Evolutionary conservation across 2,329 filamentous ascomycete species (phyloP), one percentile per base, ranked within the genome.

Genomic region (Colletotrichum kahawae): DNA sequence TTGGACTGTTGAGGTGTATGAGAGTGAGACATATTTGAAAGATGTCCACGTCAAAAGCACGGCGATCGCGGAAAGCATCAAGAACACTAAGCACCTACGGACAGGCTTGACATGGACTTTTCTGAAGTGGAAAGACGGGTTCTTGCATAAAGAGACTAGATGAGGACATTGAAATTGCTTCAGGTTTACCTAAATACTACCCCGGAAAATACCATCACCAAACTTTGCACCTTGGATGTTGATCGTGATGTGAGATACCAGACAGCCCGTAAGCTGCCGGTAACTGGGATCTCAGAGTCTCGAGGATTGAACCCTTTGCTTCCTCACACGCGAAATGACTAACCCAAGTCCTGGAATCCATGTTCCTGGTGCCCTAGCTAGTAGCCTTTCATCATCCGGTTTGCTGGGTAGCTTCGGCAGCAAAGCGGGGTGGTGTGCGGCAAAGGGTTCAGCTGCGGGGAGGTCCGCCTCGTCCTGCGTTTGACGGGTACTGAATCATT

Each of bases 401-500:
- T 33, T 29, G 27, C 10, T 60, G 27, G 31, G 29, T 33, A n/a
- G 4, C 57, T 21, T 33, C 29, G 57, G 57, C 29, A 33, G 12
- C n/a, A 33, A 33, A 33, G 57, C 57, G 57, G 57, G 57, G 57
- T n/a, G 57, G 1, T 29, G 27, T 33, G 43, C 43, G 43, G 43
- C 12, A 21, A 21, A 51, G 43, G 10, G n/a, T 24, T 24, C 24
- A 27, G 14, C 14, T 57, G 54, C 24, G 54, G 33, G 34, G 60
- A 2, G n/a, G n/a, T 4, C n/a, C 34, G 4, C n/a, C 31, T 43
- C 33, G 18, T 21, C 13, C 24, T 63, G 59, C 33, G 27, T 27
- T 16, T 16, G 14, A 56, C 68, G 59, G 68, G 59, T 56, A 74
- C 70, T 76, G 74, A 76, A 70, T 76, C 74, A 76, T 76, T 76